Conservation (phyloP, 257 asterid species). For the Handroanthus guayacan region DNA sequence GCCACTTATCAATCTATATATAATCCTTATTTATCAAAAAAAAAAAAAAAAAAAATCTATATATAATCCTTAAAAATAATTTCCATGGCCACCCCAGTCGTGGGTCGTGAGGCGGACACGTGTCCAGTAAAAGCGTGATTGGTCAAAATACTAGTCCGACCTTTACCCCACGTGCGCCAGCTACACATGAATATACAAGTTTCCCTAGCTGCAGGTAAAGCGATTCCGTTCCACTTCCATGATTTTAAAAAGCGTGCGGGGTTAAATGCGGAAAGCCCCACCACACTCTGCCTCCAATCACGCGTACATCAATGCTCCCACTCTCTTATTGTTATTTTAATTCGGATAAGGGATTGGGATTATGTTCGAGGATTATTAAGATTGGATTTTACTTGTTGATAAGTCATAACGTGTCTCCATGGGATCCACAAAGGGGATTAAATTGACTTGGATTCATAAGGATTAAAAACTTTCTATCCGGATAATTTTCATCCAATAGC, state of each 20-base stretch:
- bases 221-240: slow-evolving; percentile 12
- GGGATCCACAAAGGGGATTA: neutral
- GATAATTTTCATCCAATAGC: too few species aligned
- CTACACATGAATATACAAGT: neutral
- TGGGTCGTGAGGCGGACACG: neutral
- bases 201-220: neutral
- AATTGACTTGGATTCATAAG: neutral
- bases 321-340: neutral
- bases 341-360: neutral
- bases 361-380: neutral
- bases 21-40: too few species aligned
- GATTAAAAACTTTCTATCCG: too few species aligned
- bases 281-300: neutral
- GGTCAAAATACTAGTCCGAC: slow-evolving; percentile 32
- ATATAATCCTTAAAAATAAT: too few species aligned
- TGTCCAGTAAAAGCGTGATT: neutral
- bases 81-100: too few species aligned
- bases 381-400: neutral
- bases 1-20: too few species aligned
- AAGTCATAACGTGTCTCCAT: neutral
- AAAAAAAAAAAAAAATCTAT: too few species aligned
- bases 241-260: neutral
- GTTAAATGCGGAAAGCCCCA: slow-evolving; percentile 5
- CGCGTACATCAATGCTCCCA: neutral
- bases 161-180: slow-evolving; percentile 32